Evolutionary conservation across 2,329 filamentous ascomycete genomes (phyloP), one percentile per base, ranked within the genome.

Genomic region (Graphilbum fragrans): DNA sequence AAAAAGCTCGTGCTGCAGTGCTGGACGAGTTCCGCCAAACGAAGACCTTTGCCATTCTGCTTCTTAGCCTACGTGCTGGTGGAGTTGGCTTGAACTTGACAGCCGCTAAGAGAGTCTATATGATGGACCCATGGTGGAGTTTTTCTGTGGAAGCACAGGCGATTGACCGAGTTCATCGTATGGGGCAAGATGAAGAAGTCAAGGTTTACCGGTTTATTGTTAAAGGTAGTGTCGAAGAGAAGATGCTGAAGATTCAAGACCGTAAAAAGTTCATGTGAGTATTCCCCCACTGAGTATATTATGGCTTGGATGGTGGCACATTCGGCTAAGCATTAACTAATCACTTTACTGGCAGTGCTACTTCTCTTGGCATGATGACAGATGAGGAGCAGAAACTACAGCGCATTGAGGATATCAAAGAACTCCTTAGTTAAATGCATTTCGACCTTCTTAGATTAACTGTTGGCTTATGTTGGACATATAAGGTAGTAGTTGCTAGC

Each of bases 61-160:
- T 98, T 2, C 74, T 98, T 39, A 90, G 82, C 52, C 66, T 98
- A 42, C 74, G 86, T 18, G 92, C 93, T 0, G 92, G 93, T 5
- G 93, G 92, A 20, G 92, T 98, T 0, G 92, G 92, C 0, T 68
- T 98, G 35, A 98, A 98, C 55, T 62, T 98, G 46, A 96, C 90
- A 1, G 80, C 80, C 50, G 92, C 92, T 6, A 86, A 81, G 48
- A 70, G 85, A 41, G 93, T 98, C 5, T 98, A 82, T 64, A 93
- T 98, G 84, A 96, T 98, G 92, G 92, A 98, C 60, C 92, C 92
- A 0, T 98, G 92, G 92, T 98, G 92, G 92, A 93, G 85, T 56
- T 98, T 90, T 60, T 88, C 92, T 0, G 81, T 96, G 12, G 92
- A 98, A 62, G 86, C 88, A 5, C 92, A 98, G 61, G 92, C 92